Conservation (phyloP, 2,329 filamentous ascomycete genomes). For the Monosporascus ibericus region DNA sequence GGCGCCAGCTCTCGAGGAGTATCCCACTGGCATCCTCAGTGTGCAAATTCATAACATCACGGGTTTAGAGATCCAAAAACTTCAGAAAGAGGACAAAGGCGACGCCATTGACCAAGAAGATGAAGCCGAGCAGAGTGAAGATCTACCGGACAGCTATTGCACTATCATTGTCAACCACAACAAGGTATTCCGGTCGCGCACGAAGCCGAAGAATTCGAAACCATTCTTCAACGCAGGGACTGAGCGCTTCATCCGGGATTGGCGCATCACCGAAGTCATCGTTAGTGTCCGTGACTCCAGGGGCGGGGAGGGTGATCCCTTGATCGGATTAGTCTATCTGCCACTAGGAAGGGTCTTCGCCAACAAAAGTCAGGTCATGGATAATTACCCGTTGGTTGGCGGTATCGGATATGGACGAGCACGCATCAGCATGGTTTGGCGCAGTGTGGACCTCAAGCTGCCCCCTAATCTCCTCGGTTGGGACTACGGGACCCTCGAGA, state of each 20-base stretch:
- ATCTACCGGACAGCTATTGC: conserved; percentile 65
- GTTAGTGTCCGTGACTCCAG: conserved; percentile 62
- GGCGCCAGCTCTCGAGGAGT: conserved; percentile 56
- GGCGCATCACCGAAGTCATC: conserved; percentile 60
- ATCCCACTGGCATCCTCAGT: conserved; percentile 61
- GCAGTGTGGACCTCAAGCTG: conserved; percentile 58
- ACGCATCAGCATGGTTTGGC: conserved; percentile 66
- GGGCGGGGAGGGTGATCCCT: conserved; percentile 62
- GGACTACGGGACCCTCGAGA: conserved; percentile 65
- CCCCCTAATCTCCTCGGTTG: conserved; percentile 57
- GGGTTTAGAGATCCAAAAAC: conserved; percentile 55
- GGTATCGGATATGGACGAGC: conserved; percentile 67
- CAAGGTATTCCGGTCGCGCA: conserved; percentile 63
- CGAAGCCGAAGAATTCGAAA: conserved; percentile 72
- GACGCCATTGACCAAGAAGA: conserved; percentile 44
- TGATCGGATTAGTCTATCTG: conserved; percentile 66
- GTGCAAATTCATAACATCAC: conserved; percentile 70
- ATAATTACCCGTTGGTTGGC: conserved; percentile 61
- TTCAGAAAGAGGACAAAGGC: conserved; percentile 48
- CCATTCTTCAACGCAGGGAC: conserved; percentile 75
- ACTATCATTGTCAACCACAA: conserved; percentile 68
- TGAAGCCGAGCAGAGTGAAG: conserved; percentile 55
- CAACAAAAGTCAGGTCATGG: conserved; percentile 58
- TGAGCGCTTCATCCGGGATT: conserved; percentile 66
- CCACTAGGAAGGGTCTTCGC: conserved; percentile 57